Conservation (phyloP, 2,329 filamentous ascomycete species). For the Fusarium succisae region DNA sequence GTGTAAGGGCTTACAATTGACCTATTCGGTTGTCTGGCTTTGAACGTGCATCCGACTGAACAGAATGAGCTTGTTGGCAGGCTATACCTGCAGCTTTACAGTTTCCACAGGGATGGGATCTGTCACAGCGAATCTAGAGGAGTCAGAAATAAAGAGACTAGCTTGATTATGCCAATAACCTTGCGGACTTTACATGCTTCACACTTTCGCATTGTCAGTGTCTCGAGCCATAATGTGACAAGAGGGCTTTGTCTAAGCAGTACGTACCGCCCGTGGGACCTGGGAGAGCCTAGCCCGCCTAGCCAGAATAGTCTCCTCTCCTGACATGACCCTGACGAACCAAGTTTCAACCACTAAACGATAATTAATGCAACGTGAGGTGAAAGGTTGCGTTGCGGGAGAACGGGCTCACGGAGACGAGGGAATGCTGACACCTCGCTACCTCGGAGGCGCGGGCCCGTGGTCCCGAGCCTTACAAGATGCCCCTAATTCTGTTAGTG, state of each 20-base stretch:
- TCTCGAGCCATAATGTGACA: neutral
- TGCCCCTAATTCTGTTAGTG: neutral
- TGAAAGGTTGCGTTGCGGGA: neutral
- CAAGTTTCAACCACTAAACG: neutral
- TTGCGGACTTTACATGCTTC: constrained; percentile 32
- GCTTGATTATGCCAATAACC: neutral
- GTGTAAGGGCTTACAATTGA: constrained; percentile 1
- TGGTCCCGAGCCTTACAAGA: neutral
- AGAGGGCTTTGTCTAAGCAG: neutral
- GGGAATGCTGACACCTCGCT: constrained; percentile 14
- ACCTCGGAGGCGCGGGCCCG: constrained; percentile 28
- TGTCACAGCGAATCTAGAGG: constrained; percentile 24
- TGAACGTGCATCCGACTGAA: constrained; percentile 10
- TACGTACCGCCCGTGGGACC: constrained; percentile 29
- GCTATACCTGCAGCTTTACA: constrained; percentile 24
- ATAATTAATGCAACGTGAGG: neutral
- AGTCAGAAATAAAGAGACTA: neutral
- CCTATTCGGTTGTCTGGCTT: constrained; percentile 19
- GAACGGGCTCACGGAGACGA: neutral
- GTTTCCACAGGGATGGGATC: constrained; percentile 22
- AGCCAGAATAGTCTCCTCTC: constrained; percentile 27
- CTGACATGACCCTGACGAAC: constrained; percentile 3
- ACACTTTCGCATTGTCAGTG: constrained; percentile 18
- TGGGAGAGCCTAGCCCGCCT: constrained; percentile 19
- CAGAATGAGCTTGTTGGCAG: constrained; percentile 19